Conservation (phyloP, 805 yeast genomes). For the Vanderwaltozyma polyspora region DNA sequence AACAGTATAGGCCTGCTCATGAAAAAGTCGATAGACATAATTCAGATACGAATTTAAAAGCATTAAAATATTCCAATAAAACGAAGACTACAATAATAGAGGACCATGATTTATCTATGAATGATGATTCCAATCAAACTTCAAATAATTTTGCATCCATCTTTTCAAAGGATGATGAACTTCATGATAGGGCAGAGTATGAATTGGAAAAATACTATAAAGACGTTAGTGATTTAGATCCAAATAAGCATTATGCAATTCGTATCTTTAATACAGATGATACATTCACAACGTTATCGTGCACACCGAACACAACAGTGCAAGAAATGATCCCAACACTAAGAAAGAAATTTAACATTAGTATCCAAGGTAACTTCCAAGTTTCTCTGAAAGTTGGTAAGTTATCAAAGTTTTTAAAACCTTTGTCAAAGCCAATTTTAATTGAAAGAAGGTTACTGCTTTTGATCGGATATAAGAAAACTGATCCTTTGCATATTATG, state of each 20-base stretch:
- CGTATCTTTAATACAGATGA: slow-evolving; percentile 80
- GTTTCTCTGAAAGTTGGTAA: slow-evolving; percentile 68
- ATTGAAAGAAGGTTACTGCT: slow-evolving; percentile 64
- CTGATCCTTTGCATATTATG: slow-evolving; percentile 65
- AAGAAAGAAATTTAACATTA: slow-evolving; percentile 68
- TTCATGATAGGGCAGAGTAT: slow-evolving; percentile 28
- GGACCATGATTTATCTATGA: not conserved
- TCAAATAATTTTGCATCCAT: not conserved
- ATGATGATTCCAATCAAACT: not conserved
- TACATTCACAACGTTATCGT: slow-evolving; percentile 67
- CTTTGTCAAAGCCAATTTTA: slow-evolving; percentile 63
- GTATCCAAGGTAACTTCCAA: slow-evolving; percentile 60
- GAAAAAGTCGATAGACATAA: not conserved
- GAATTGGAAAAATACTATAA: slow-evolving; percentile 29
- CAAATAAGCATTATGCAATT: slow-evolving; percentile 30
- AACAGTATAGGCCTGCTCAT: too few relatives aligned
- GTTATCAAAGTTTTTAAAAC: slow-evolving; percentile 58
- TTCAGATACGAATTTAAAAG: not conserved
- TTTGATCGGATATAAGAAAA: slow-evolving; percentile 66
- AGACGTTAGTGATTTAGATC: slow-evolving; percentile 26
- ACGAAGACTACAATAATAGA: not conserved
- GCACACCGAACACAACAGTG: slow-evolving; percentile 68
- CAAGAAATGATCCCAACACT: slow-evolving; percentile 59
- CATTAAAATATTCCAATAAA: not conserved
- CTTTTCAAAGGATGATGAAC: slow-evolving; percentile 16